Conservation (phyloP, 2,329 filamentous ascomycete genomes). For the Penicillium sp. region DNA sequence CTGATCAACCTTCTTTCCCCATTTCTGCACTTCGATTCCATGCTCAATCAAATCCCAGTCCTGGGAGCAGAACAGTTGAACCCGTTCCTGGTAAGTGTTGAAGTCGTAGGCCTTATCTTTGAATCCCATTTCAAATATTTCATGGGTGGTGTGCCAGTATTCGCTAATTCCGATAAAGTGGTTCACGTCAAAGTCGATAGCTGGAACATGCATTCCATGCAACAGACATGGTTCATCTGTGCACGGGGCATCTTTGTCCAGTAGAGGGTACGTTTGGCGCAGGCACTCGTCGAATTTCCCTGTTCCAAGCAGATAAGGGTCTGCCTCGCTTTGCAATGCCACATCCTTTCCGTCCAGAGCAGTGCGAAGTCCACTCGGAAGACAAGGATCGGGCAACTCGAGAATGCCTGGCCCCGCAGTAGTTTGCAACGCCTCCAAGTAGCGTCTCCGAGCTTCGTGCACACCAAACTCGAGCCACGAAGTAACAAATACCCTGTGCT, state of each 20-base stretch:
- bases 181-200: constrained; percentile 95
- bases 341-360: constrained; percentile 68
- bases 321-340: constrained; percentile 41
- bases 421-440: constrained; percentile 74
- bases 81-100: constrained; percentile 80
- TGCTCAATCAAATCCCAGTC: constrained; percentile 77
- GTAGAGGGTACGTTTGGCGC: constrained; percentile 75
- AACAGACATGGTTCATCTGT: constrained; percentile 81
- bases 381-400: constrained; percentile 86
- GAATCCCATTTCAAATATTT: constrained; percentile 78
- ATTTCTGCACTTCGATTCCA: constrained; percentile 66
- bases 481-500: constrained; percentile 90
- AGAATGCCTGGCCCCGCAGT: constrained; percentile 60
- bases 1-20: constrained; percentile 71
- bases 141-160: constrained; percentile 98
- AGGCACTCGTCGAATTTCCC: constrained; percentile 86
- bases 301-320: constrained; percentile 72
- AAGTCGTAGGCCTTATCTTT: constrained; percentile 85
- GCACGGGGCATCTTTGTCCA: constrained; percentile 88
- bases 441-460: constrained; percentile 84
- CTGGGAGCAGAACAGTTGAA: constrained; percentile 80
- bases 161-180: constrained; percentile 98
- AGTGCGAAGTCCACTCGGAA: constrained; percentile 75
- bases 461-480: constrained; percentile 98
- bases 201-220: constrained; percentile 87